Percentiles rank a stretch among this genome's conserved stretches.
Evolutionary conservation across 2,329 filamentous ascomycete species (phyloP).

Genomic region (Aspergillus sp.): DNA sequence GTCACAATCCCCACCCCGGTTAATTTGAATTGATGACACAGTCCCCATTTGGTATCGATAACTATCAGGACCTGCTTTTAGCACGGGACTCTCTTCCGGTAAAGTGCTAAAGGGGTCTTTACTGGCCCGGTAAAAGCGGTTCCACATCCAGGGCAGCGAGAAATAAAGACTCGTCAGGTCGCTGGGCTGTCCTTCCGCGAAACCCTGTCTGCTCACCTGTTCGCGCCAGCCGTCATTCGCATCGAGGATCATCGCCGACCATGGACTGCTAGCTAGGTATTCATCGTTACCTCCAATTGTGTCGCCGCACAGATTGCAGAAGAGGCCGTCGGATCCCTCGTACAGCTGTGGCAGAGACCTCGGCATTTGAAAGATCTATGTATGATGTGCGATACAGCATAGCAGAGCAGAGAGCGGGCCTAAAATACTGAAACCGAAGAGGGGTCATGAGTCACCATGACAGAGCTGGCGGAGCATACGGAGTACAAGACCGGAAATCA

Average conservation of each 20-base stretch:
- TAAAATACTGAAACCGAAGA: too few relatives aligned
- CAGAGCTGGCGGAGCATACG: too few relatives aligned
- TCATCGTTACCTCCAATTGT: background rate
- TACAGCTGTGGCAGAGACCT: too few relatives aligned
- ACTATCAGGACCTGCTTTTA: background rate
- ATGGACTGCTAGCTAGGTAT: background rate
- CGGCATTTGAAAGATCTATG: too few relatives aligned
- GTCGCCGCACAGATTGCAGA: background rate
- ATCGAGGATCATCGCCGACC: background rate
- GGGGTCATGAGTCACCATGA: too few relatives aligned
- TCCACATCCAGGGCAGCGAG: background rate
- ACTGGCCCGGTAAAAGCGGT: background rate
- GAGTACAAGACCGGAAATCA: too few relatives aligned
- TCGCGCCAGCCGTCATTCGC: background rate
- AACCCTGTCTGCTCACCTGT: background rate
- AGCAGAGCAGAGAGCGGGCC: too few relatives aligned
- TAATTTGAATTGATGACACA: background rate
- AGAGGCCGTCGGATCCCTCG: background rate
- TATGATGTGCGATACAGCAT: too few relatives aligned
- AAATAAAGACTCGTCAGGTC: background rate
- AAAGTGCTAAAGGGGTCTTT: background rate
- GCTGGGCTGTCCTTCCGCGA: background rate
- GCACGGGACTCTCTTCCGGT: background rate
- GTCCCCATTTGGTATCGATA: background rate
- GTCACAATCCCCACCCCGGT: background rate